Evolutionary conservation across 2,329 filamentous ascomycete species (phyloP).

Genomic region (Geosmithia putterillii): DNA sequence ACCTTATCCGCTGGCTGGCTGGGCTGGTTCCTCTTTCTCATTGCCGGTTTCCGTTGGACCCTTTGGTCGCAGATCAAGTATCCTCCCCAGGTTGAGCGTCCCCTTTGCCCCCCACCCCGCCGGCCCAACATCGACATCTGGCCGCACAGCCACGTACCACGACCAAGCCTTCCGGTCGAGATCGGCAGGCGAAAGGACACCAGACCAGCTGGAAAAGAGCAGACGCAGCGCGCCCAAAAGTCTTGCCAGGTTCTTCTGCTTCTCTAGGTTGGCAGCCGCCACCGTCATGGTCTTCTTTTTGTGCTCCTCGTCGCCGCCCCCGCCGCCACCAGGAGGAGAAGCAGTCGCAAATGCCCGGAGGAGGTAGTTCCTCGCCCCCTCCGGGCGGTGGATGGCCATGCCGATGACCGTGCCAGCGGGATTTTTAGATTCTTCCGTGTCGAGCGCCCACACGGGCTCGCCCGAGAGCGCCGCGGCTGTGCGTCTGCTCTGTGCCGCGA

Average conservation of each 20-base stretch:
- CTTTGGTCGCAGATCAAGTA: constrained; percentile 43
- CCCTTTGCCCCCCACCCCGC: constrained; percentile 80
- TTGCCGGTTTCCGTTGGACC: no score
- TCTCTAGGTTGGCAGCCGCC: constrained; percentile 43
- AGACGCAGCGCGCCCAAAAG: constrained; percentile 61
- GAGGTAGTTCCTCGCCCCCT: constrained; percentile 50
- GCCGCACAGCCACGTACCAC: constrained; percentile 70
- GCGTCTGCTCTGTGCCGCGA: constrained; percentile 33
- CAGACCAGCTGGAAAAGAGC: constrained; percentile 62
- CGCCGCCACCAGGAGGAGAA: constrained; percentile 7
- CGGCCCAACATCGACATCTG: constrained; percentile 61
- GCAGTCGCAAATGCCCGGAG: constrained; percentile 45
- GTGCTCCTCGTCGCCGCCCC: constrained; percentile 8
- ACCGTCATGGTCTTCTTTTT: constrained; percentile 33
- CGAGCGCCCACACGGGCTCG: constrained; percentile 49
- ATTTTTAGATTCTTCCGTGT: constrained; percentile 34
- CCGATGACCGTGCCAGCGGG: constrained; percentile 27
- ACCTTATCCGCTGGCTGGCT: no score
- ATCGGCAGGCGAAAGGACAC: constrained; percentile 49
- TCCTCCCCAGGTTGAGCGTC: constrained; percentile 49
- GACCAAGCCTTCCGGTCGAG: constrained; percentile 66
- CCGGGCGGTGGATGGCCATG: constrained; percentile 64
- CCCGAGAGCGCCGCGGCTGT: constrained; percentile 14
- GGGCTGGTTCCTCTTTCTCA: no score
- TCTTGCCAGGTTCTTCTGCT: constrained; percentile 55